Conservation (phyloP, 768 basidiomycete species). For the Collybia nuda region DNA sequence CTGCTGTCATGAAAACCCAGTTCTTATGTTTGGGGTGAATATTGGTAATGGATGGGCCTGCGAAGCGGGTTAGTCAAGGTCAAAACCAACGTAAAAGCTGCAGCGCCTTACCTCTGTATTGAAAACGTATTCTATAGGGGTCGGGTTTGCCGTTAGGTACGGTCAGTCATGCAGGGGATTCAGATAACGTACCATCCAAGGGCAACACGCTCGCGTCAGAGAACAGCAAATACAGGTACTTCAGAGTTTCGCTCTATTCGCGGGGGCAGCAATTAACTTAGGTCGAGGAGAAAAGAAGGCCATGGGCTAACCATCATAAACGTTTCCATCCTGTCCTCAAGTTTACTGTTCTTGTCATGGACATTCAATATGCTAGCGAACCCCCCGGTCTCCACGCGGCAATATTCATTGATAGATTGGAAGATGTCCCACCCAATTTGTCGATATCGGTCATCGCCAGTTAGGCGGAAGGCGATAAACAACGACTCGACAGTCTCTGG, state of each 20-base stretch:
- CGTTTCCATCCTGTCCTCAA: conserved; percentile 94
- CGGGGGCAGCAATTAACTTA: neutral
- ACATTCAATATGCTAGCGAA: conserved; percentile 86
- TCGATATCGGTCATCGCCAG: conserved; percentile 80
- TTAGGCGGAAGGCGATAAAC: conserved; percentile 87
- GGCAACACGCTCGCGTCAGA: conserved; percentile 74
- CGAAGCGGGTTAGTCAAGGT: neutral
- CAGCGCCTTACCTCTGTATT: conserved; percentile 2
- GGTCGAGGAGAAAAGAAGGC: neutral
- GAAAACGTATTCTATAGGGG: conserved; percentile 1
- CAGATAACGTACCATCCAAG: conserved; percentile 58
- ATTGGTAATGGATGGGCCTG: conserved; percentile 7
- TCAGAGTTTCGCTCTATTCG: conserved; percentile 80
- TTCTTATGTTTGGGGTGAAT: neutral
- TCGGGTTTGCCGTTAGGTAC: neutral
- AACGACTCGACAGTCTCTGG: conserved; percentile 95
- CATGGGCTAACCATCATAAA: conserved; percentile 73
- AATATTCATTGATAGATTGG: conserved; percentile 83
- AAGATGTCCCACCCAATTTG: conserved; percentile 90
- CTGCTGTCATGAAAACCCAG: neutral
- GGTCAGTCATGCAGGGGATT: neutral
- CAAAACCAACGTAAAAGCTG: neutral
- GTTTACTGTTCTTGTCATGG: conserved; percentile 63
- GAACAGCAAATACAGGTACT: conserved; percentile 91
- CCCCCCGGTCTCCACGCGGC: conserved; percentile 74